These are phyloP conservation scores for Symbiodinium natans DNA, from an alignment of 73 alveolate species.

Conservation along the genomic window DNA sequence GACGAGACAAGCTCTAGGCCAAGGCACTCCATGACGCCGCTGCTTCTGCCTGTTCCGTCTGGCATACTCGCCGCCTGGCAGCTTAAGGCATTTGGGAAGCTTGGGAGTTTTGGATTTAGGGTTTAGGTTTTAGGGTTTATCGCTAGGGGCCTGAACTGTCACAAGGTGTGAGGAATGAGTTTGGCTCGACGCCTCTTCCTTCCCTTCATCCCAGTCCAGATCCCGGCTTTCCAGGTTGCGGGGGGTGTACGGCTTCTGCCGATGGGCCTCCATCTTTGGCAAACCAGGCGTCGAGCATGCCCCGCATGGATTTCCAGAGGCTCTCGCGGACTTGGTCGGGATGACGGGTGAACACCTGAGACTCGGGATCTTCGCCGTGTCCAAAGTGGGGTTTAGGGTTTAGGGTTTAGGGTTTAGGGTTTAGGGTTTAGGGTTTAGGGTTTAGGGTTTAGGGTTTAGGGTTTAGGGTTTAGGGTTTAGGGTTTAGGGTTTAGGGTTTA, in stretches of 20 bases:
- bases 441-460: too few species aligned
- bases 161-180: background rate
- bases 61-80: slow-evolving; percentile 20
- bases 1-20: background rate
- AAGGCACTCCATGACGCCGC: slow-evolving; percentile 43
- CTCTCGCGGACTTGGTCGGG: slow-evolving; percentile 56
- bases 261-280: slow-evolving; percentile 37
- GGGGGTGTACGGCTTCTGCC: too few species aligned
- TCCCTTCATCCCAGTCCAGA: background rate
- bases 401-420: too few species aligned
- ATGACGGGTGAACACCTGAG: slow-evolving; percentile 38
- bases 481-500: too few species aligned
- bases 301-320: slow-evolving; percentile 21
- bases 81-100: too few species aligned
- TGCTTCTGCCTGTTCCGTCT: background rate
- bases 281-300: slow-evolving; percentile 36
- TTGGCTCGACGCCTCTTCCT: background rate
- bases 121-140: too few species aligned
- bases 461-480: too few species aligned
- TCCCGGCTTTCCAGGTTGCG: background rate
- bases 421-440: too few species aligned
- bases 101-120: too few species aligned
- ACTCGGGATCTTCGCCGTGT: too few species aligned
- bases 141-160: too few species aligned
- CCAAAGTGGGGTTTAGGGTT: too few species aligned